Base-by-base conservation (phyloP, 805 yeast genomes). In the Candida dajiaensis region DNA sequence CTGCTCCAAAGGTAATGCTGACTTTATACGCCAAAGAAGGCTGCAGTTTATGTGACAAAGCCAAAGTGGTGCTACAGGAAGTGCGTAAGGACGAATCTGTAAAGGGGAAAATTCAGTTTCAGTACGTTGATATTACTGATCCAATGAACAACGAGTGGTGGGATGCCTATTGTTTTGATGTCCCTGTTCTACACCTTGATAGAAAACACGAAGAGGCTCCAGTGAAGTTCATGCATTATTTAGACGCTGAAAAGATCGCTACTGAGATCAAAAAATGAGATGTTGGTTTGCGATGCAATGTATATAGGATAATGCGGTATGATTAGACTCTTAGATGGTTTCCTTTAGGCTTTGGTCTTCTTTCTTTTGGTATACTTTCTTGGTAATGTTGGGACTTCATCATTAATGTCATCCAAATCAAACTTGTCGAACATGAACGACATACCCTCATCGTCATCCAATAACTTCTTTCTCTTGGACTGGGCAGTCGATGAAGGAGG, bases 121-220 rank as follows among this genome's bases (percentile, higher is more conserved):
- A 65, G 3, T 64, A 69, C 12, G 66, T 82, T 4, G 86, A 85
- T 58, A 85, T 85, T 28, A 76, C 76, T 61, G 68, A 72, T 23
- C 78, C 80, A 0, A 73, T 74, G 44, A 81, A 85, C 56, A 68
- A 74, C 41, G 68, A 72, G 41, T 84, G 88, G 82, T 83, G 81
- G 72, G 86, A 83, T 43, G 70, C 73, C 50, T 85, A 85, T 54
- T 79, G 89, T 54, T 84, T 80, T 59, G 95, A 85, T 58, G 83
- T 85, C 6, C 95, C 95, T 0, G 95, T 85, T 0, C 58, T 85
- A 38, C 90, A 85, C 59, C 70, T 85, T 9, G 82, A 81, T 54
- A 68, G 80, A 48, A 66, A 59, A 1, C 63, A 60, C 7, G 74
- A 73, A 43, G 66, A 57, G 29, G 69, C 74, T 40, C 73, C 81